Conservation (phyloP, 257 asterid species). For the Nicotiana obtusifolia region DNA sequence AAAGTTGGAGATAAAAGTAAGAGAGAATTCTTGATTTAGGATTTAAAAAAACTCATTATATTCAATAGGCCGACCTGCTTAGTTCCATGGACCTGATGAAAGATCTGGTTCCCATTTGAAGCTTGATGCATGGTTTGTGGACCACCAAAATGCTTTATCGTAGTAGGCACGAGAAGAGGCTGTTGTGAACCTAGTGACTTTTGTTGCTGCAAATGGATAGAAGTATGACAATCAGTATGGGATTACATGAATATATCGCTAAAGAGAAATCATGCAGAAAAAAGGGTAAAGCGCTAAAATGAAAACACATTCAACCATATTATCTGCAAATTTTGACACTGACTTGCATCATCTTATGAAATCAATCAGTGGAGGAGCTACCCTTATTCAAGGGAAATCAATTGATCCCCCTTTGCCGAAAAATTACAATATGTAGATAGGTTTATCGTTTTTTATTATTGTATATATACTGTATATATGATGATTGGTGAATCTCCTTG, state of each 20-base stretch:
- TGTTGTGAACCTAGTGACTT: neutral
- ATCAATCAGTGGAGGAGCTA: neutral
- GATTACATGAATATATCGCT: neutral
- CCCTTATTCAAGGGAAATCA: no score
- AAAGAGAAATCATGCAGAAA: neutral
- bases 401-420: no score
- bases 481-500: no score
- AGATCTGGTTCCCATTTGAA: neutral
- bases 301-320: neutral
- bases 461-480: no score
- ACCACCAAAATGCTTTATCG: slow-evolving; percentile 11
- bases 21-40: neutral
- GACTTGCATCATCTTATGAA: neutral
- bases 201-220: slow-evolving; percentile 6
- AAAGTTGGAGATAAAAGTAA: neutral
- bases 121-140: slow-evolving; percentile 2
- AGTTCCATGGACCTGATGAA: slow-evolving; percentile 11
- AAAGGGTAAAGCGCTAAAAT: neutral
- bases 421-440: no score
- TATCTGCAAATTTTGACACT: neutral
- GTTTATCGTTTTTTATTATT: no score
- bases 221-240: neutral
- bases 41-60: neutral
- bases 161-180: neutral
- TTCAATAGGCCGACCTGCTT: slow-evolving; percentile 20